Evolutionary conservation across 495 filamentous ascomycete species (phyloP).

Genomic region (Penicillium dipodomyicola): DNA sequence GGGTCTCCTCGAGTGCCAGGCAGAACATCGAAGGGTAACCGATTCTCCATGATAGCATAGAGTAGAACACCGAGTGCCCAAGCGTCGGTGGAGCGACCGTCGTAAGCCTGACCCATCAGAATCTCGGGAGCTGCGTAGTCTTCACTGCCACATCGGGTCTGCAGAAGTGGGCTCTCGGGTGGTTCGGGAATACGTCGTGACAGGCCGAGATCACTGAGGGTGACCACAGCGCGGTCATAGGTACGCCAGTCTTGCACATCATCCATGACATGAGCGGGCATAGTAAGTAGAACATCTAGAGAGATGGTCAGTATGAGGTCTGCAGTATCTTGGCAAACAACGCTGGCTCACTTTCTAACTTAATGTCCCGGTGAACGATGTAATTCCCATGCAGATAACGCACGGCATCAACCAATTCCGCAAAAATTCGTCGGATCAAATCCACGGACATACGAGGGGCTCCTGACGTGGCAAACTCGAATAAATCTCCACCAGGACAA

Average conservation of each 20-base stretch:
- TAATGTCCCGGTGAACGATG: constrained; percentile 96
- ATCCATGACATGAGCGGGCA: constrained; percentile 56
- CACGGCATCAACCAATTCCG: constrained; percentile 82
- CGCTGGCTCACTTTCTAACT: constrained; percentile 80
- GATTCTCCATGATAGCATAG: constrained; percentile 88
- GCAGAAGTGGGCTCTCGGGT: constrained; percentile 67
- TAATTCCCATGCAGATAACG: constrained; percentile 77
- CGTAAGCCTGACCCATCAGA: constrained; percentile 90
- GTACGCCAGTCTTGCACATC: constrained; percentile 59
- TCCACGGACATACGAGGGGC: constrained; percentile 60
- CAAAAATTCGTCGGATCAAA: constrained; percentile 81
- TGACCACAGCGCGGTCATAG: constrained; percentile 77
- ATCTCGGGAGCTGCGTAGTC: constrained; percentile 98
- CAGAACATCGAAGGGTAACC: constrained; percentile 86
- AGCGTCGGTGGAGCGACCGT: constrained; percentile 87
- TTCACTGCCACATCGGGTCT: constrained; percentile 89
- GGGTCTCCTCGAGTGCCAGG: constrained; percentile 70
- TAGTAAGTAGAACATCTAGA: constrained; percentile 85
- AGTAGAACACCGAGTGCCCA: constrained; percentile 94
- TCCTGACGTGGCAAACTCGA: constrained; percentile 77
- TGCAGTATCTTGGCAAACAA: background rate
- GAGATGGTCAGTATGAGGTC: constrained; percentile 26
- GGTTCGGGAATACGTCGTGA: constrained; percentile 74
- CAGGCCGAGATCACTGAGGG: constrained; percentile 90
- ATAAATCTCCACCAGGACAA: constrained; percentile 90